Evolutionary conservation across 2,329 filamentous ascomycete species (phyloP), one percentile per base, ranked within the genome.

Genomic region (Diplodia sapinea): DNA sequence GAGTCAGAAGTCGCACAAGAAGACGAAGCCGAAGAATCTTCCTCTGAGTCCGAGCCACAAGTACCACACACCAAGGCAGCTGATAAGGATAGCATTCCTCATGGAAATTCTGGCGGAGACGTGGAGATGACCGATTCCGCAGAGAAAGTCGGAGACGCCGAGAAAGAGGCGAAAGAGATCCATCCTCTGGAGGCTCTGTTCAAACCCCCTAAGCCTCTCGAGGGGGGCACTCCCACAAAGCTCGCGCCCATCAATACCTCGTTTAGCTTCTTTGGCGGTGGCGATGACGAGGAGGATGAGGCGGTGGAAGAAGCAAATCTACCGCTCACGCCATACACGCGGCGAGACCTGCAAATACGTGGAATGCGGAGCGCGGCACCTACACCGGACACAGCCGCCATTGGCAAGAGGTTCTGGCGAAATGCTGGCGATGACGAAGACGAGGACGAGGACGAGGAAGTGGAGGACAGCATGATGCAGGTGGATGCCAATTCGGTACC

Each of bases 151-250:
- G 40, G 51, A 23, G 49, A 65, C 7, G 54, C 54, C 50, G 26
- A 55, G n/a, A 57, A 55, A 11, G 40, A 59, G 31, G 67, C 65
- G 33, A 80, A 78, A 73, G 77, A 80, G 69, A 82, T 97, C 0
- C 94, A 98, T 72, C 94, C 95, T 0, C 85, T 98, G 1, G 94
- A 98, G 81, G 93, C 93, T 0, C 86, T 98, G 2, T 99, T 96
- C 84, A 98, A 97, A 80, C 88, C 88, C 4, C 79, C 87, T 0
- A 85, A 87, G 63, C 72, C 70, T 4, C 43, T 71, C 3, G 47
- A 68, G 6, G 40, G 70, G n/a, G 43, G 78, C 82, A 83, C 74
- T 67, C 76, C 76, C 5, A 80, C 75, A 69, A 73, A 69, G 71
- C 81, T 73, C 62, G 79, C 70, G 31, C 81, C 72, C 63, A 82